These are phyloP conservation scores for Lentinula sp. DNA, from an alignment of 768 basidiomycete genomes.

Conservation along the genomic window DNA sequence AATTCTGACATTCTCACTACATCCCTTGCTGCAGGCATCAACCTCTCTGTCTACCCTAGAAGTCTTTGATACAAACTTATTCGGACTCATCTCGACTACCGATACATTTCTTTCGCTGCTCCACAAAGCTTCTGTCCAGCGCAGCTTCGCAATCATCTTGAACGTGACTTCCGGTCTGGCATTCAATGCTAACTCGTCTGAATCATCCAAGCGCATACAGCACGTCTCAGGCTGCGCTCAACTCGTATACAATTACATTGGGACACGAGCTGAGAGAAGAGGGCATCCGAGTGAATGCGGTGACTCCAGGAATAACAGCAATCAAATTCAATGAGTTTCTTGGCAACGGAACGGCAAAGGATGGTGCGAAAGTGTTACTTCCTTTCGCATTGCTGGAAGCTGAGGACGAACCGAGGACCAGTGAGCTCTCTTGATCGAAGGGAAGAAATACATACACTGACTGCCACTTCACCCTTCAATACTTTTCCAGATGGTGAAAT, in stretches of 20 bases:
- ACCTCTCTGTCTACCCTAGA: slow-evolving; percentile 24
- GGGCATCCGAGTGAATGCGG: slow-evolving; percentile 6
- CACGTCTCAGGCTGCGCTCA: not conserved
- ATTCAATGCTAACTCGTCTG: not conserved
- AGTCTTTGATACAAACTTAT: slow-evolving; percentile 34
- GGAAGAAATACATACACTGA: not conserved
- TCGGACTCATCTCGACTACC: slow-evolving; percentile 35
- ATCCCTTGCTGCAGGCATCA: slow-evolving; percentile 9
- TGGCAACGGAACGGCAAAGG: slow-evolving; percentile 5
- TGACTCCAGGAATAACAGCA: slow-evolving; percentile 9
- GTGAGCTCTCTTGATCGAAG: not conserved
- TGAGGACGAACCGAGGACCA: not conserved
- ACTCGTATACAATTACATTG: slow-evolving; percentile 9
- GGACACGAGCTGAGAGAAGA: slow-evolving; percentile 6
- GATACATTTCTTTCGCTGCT: slow-evolving; percentile 19
- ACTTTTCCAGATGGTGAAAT: not conserved
- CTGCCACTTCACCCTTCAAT: too few species aligned
- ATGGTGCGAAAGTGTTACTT: slow-evolving; percentile 2
- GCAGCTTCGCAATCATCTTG: slow-evolving; percentile 27
- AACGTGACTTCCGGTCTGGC: slow-evolving; percentile 25
- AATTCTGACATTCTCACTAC: too few species aligned
- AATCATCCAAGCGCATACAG: not conserved
- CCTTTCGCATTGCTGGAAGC: not conserved
- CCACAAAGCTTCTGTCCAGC: slow-evolving; percentile 4
- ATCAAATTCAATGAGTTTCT: slow-evolving; percentile 5